Conservation (phyloP, 2,329 filamentous ascomycete species). For the Aspergillus sp. region DNA sequence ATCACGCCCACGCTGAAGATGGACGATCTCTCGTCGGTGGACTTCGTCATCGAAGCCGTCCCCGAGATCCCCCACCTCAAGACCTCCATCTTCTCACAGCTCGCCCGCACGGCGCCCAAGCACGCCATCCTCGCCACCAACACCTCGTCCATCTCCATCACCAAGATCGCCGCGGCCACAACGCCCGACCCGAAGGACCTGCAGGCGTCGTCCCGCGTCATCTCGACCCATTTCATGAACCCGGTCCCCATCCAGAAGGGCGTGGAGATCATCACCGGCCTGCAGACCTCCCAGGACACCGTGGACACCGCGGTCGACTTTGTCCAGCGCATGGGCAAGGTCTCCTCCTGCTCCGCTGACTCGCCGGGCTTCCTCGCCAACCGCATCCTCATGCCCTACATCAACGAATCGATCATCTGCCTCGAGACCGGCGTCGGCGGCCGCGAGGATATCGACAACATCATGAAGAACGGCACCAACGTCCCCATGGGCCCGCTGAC, state of each 20-base stretch:
- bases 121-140: slow-evolving; percentile 93
- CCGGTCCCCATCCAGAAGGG: slow-evolving; percentile 94
- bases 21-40: slow-evolving; percentile 68
- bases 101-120: slow-evolving; percentile 70
- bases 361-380: slow-evolving; percentile 92
- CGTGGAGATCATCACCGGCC: slow-evolving; percentile 90
- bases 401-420: slow-evolving; percentile 96
- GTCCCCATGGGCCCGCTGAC: slow-evolving; percentile 95
- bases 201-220: slow-evolving; percentile 72
- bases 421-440: slow-evolving; percentile 84
- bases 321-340: slow-evolving; percentile 86
- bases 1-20: slow-evolving; percentile 63
- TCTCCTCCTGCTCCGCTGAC: slow-evolving; percentile 78
- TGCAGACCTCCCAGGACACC: slow-evolving; percentile 80
- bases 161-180: slow-evolving; percentile 83
- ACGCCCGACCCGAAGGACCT: slow-evolving; percentile 69
- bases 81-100: slow-evolving; percentile 70
- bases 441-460: slow-evolving; percentile 86
- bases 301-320: slow-evolving; percentile 75
- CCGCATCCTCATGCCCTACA: slow-evolving; percentile 96
- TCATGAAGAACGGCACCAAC: slow-evolving; percentile 99
- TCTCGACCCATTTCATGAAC: slow-evolving; percentile 99
- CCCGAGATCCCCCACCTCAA: slow-evolving; percentile 87
- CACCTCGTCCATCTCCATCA: slow-evolving; percentile 97
- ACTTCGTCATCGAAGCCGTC: slow-evolving; percentile 97